Evolutionary conservation across 2,329 filamentous ascomycete genomes (phyloP), one percentile per base, ranked within the genome.

Genomic region (Nothomitra cinnamomea): DNA sequence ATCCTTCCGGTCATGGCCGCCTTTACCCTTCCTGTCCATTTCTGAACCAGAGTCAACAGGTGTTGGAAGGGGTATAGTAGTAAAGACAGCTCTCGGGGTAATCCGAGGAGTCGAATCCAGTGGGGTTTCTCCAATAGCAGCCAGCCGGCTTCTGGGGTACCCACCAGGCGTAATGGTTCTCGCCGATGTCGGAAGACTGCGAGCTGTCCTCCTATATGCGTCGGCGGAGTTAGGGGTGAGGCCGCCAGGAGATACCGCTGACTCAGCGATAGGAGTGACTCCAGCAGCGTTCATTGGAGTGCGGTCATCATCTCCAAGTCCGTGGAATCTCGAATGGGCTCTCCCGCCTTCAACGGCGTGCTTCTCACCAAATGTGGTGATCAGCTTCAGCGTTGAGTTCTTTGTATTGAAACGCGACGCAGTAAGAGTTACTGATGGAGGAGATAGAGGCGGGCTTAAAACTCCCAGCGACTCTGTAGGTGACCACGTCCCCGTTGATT

Each of bases 231-330:
- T 78, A 42, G 38, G 36, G 38, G 41, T 47, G 10, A 47, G 17
- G 60, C 78, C 80, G 41, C 78, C 76, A 0, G 88, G 87, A 22
- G 85, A 87, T 42, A 82, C 68, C 1, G 83, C 84, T 40, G 84
- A 85, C 59, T 88, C 83, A 1, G 85, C 83, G 61, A 95, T 95
- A 0, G 90, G 90, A 0, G 90, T 96, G 0, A 85, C 77, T n/a
- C 84, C 87, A 1, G 81, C 82, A 8, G 67, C 70, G 55, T 85
- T 85, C 58, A 88, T 83, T 0, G 88, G 88, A 0, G 88, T 95
- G 36, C 70, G 70, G 55, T 77, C 75, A 53, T 76, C 75, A 3
- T 70, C 70, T 41, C 69, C 72, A 25, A 74, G 60, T 2, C 75
- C 72, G 17, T 73, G 82, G 79, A 67, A 86, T 80, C 66, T 79